These are phyloP conservation scores for Hypocreales sp. DNA, from an alignment of 2,329 filamentous ascomycete genomes.

Conservation along the genomic window DNA sequence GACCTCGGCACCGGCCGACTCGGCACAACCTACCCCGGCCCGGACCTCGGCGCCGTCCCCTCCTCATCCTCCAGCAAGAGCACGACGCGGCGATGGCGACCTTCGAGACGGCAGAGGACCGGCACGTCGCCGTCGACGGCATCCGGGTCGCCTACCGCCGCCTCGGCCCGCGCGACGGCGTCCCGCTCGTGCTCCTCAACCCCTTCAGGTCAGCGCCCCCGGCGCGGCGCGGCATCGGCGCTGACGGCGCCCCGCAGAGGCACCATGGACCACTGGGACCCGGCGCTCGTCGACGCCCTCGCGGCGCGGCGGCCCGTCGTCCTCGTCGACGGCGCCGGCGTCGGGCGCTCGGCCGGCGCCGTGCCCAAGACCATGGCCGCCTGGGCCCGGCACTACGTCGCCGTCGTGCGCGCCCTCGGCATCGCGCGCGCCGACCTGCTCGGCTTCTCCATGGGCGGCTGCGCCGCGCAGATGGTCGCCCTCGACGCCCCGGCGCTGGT, in stretches of 20 bases:
- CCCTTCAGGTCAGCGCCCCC: constrained; percentile 13
- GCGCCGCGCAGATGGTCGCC: constrained; percentile 27
- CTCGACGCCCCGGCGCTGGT: constrained; percentile 21
- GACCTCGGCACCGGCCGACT: not conserved
- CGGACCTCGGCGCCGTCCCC: no score
- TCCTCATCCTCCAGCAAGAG: no score
- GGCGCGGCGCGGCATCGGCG: no score
- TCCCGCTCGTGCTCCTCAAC: constrained; percentile 16
- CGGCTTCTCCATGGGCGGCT: constrained; percentile 35
- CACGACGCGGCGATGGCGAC: constrained; percentile 16
- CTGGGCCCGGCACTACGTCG: constrained; percentile 18
- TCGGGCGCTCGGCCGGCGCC: constrained; percentile 26
- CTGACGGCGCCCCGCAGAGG: constrained; percentile 9
- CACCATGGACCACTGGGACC: constrained; percentile 25
- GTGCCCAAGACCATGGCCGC: constrained; percentile 16
- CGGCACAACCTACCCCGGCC: no score
- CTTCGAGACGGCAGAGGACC: constrained; percentile 12
- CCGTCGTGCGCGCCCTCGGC: constrained; percentile 20
- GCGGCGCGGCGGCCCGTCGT: constrained; percentile 24
- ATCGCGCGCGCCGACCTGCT: constrained; percentile 26
- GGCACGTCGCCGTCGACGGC: constrained; percentile 13
- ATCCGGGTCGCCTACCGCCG: constrained; percentile 16
- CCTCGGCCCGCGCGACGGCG: constrained; percentile 12
- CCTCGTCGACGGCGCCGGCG: constrained; percentile 30
- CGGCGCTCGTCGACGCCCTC: constrained; percentile 27